These are phyloP conservation scores for Leptographium galeiforme DNA, from an alignment of 2,329 filamentous ascomycete species.

Conservation along the genomic window DNA sequence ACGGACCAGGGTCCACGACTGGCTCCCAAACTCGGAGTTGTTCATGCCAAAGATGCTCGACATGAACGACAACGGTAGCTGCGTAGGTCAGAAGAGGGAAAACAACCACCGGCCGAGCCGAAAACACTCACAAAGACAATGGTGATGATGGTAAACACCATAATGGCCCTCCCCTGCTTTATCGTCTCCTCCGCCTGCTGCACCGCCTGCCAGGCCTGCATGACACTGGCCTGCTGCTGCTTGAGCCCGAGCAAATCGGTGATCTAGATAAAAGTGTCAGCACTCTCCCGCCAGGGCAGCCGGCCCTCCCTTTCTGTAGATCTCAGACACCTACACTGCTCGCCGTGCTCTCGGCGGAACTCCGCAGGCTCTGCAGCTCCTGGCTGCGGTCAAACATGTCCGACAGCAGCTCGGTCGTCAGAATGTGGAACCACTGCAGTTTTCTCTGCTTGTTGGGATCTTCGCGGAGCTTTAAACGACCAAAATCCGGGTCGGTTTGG, in stretches of 20 bases:
- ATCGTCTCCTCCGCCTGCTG: constrained; percentile 25
- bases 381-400: constrained; percentile 18
- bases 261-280: constrained; percentile 13
- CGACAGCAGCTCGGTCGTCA: constrained; percentile 15
- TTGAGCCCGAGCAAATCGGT: constrained; percentile 28
- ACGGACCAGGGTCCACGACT: background rate
- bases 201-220: constrained; percentile 28
- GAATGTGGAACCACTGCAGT: constrained; percentile 15
- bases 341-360: constrained; percentile 20
- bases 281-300: background rate
- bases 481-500: too few species aligned
- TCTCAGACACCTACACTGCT: constrained; percentile 15
- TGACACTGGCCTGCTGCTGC: constrained; percentile 30
- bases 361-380: constrained; percentile 20
- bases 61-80: constrained; percentile 25
- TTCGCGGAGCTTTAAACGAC: too few species aligned
- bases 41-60: constrained; percentile 27
- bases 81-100: background rate
- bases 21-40: background rate
- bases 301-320: background rate
- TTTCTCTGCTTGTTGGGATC: too few species aligned
- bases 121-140: constrained; percentile 27
- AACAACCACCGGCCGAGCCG: too few species aligned
- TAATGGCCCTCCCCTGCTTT: constrained; percentile 27
- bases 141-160: constrained; percentile 32